These are phyloP conservation scores for Megacollybia platyphylla DNA, from an alignment of 1,284 basidiomycete species.

Conservation along the genomic window DNA sequence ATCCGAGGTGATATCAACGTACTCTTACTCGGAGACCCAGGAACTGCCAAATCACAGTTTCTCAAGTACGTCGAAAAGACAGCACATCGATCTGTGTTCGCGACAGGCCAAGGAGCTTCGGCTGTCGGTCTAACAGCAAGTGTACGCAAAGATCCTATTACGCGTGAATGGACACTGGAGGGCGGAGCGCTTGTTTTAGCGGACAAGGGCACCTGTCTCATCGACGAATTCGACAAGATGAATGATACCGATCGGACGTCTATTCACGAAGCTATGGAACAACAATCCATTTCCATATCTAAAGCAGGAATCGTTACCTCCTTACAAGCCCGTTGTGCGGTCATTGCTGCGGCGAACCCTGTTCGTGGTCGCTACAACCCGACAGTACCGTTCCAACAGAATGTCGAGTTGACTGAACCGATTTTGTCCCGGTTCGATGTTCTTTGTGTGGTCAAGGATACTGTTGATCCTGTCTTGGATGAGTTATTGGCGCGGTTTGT, in stretches of 20 bases:
- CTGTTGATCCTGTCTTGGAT: conserved; percentile 93
- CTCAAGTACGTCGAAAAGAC: conserved; percentile 99
- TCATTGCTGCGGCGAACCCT: conserved; percentile 96
- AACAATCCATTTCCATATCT: conserved; percentile 98
- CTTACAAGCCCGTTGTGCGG: conserved; percentile 92
- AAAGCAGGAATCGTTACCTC: conserved; percentile 98
- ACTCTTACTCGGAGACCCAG: conserved; percentile 91
- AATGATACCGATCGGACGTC: conserved; percentile 96
- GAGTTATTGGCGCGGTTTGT: conserved; percentile 96
- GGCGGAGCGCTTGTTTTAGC: conserved; percentile 95
- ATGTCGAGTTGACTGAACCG: conserved; percentile 97
- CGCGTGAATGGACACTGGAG: conserved; percentile 97
- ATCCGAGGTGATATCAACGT: conserved; percentile 98
- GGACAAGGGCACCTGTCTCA: conserved; percentile 97
- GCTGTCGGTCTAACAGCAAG: conserved; percentile 98
- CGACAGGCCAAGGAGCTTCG: conserved; percentile 94
- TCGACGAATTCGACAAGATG: conserved; percentile 99
- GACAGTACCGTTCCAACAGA: conserved; percentile 96
- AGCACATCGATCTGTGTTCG: conserved; percentile 94
- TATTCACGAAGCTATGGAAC: conserved; percentile 99
- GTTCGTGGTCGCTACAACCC: conserved; percentile 93
- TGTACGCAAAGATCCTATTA: conserved; percentile 95
- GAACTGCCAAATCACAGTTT: conserved; percentile 98
- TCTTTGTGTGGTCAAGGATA: conserved; percentile 96
- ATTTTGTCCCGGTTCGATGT: conserved; percentile 99